Base-by-base conservation (phyloP, 805 yeast genomes). In the Metschnikowia vanudenii region DNA sequence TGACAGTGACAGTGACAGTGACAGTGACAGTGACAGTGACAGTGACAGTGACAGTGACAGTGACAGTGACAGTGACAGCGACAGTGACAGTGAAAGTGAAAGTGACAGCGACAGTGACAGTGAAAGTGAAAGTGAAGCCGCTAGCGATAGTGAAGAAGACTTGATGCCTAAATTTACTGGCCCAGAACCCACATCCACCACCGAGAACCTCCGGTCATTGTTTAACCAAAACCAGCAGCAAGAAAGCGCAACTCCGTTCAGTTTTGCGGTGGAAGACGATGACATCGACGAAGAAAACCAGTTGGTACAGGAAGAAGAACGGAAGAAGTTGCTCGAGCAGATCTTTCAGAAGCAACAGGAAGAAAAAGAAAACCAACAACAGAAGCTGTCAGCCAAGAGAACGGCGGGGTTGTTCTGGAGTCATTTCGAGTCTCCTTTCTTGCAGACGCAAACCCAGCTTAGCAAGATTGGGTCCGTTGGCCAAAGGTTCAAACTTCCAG, bases 341-440 rank as follows among this genome's bases (percentile, higher is more conserved):
- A 65, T 69, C 46, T 61, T 65, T 37, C 57, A 59, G 28, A 65
- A 65, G 36, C 67, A 62, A 41, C 48, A 63, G 59, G 46, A 72
- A 61, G 53, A 64, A 24, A 67, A 39, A 53, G 54, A 39, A 45
- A 47, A 31, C 19, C 49, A 63, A 57, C 47, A 72, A 61, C 53
- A 65, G 29, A 45, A 28, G 20, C 35, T 20, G 14, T 31, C 35
- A 45, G 26, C 28, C 11, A 37, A 48, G 10, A 49, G 49, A 13
- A 59, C 60, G 44, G 58, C 53, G 37, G 82, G 88, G 7, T 69
- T 90, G 30, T 91, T 92, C 64, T 92, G 95, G 76, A 69, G 84
- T 1, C 97, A 92, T 62, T 69, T 74, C 11, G 85, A 85, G 16
- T 91, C 97, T 0, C 97, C 97, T 0, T 92, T 88, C 67, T 70